phyloP scores from a whole-genome alignment of 2,329 filamentous ascomycete genomes.

The Cadophora malorum region DNA sequence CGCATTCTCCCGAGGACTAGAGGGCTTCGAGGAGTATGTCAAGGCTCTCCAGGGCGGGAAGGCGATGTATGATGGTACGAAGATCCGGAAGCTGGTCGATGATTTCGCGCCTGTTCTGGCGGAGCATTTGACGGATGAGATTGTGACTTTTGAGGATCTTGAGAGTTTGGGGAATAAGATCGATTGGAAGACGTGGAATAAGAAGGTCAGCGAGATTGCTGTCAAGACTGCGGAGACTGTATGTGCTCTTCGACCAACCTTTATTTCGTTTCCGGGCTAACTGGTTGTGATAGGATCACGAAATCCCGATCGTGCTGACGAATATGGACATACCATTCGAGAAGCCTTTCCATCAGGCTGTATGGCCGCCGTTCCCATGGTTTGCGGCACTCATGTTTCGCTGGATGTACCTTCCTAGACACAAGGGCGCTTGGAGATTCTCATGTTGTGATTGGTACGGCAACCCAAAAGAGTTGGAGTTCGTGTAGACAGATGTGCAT shows the following conservation, averaged over 20 bases:
- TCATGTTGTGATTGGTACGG: slow-evolving; percentile 45
- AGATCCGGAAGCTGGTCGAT: slow-evolving; percentile 46
- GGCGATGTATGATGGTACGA: slow-evolving; percentile 45
- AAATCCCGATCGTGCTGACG: slow-evolving; percentile 30
- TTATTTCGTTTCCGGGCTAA: not conserved
- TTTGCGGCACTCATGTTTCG: slow-evolving; percentile 42
- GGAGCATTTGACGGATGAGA: slow-evolving; percentile 50
- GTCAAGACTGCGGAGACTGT: slow-evolving; percentile 31
- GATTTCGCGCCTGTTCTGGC: slow-evolving; percentile 46
- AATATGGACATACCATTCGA: slow-evolving; percentile 41
- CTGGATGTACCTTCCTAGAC: slow-evolving; percentile 46
- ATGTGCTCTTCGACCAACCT: slow-evolving; percentile 3
- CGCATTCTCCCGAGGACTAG: slow-evolving; percentile 48
- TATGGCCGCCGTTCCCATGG: slow-evolving; percentile 43
- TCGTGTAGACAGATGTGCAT: slow-evolving; percentile 40
- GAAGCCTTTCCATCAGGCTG: slow-evolving; percentile 38
- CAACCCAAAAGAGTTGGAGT: slow-evolving; percentile 46
- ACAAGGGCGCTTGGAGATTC: slow-evolving; percentile 49
- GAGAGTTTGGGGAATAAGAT: slow-evolving; percentile 46
- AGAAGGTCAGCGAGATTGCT: slow-evolving; percentile 30
- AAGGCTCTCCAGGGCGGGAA: slow-evolving; percentile 40
- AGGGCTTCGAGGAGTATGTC: slow-evolving; percentile 45
- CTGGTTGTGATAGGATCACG: slow-evolving; percentile 32
- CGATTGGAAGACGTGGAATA: slow-evolving; percentile 47
- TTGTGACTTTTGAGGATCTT: slow-evolving; percentile 47